Evolutionary conservation across 2,329 filamentous ascomycete species (phyloP).

Genomic region (Cordyceps tenuipes): DNA sequence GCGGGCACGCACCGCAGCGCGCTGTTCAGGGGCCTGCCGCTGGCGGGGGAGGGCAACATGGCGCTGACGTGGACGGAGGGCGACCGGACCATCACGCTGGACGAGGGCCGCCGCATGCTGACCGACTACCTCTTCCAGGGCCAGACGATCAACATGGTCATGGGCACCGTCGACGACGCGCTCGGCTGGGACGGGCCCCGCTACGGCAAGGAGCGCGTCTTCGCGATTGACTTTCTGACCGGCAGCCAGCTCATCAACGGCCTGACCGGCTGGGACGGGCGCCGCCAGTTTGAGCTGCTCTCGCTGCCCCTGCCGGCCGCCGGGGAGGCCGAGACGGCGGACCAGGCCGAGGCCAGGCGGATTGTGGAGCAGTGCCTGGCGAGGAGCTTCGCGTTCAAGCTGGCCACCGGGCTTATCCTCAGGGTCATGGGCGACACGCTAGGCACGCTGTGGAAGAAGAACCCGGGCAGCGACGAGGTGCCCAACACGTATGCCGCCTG

Average conservation of each 20-base stretch:
- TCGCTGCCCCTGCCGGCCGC: slow-evolving; percentile 24
- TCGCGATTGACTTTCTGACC: slow-evolving; percentile 40
- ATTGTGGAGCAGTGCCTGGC: slow-evolving; percentile 44
- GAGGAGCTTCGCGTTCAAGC: slow-evolving; percentile 45
- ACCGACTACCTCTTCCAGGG: slow-evolving; percentile 52
- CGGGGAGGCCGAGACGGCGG: slow-evolving; percentile 27
- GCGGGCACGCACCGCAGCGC: slow-evolving; percentile 41
- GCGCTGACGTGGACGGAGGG: slow-evolving; percentile 16
- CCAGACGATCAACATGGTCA: slow-evolving; percentile 41
- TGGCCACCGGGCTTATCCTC: slow-evolving; percentile 46
- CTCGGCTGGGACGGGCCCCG: slow-evolving; percentile 45
- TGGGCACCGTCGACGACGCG: slow-evolving; percentile 42
- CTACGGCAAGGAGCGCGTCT: slow-evolving; percentile 41
- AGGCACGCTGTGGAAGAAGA: slow-evolving; percentile 43
- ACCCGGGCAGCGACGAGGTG: slow-evolving; percentile 39
- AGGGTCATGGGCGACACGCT: slow-evolving; percentile 41
- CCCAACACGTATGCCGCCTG: slow-evolving; percentile 46
- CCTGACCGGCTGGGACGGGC: slow-evolving; percentile 42
- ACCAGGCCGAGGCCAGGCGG: slow-evolving; percentile 39
- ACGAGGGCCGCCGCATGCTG: slow-evolving; percentile 34
- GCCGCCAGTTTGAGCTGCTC: slow-evolving; percentile 41
- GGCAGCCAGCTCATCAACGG: slow-evolving; percentile 45
- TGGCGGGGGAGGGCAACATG: slow-evolving; percentile 22
- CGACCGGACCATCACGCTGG: slow-evolving; percentile 23
- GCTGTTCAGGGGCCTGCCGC: slow-evolving; percentile 36